Evolutionary conservation across 179 eudicot species (phyloP).

Genomic region (Drosera spatulata): DNA sequence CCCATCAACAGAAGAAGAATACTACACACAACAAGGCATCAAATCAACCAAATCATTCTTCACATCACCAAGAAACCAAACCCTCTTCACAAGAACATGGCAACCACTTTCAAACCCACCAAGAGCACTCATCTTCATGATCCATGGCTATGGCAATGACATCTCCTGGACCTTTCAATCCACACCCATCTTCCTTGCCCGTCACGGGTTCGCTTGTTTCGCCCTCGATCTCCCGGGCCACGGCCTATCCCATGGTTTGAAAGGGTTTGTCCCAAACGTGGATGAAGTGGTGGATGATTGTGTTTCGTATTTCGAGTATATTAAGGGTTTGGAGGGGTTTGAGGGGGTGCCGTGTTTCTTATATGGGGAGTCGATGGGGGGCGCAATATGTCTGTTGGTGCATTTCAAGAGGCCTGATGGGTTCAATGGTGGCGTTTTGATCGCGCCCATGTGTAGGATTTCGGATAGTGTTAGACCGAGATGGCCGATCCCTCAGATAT

Average conservation of each 20-base stretch:
- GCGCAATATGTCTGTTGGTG: conserved; percentile 64
- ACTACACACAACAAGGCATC: conserved; percentile 48
- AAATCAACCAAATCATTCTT: conserved; percentile 46
- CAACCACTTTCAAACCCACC: conserved; percentile 35
- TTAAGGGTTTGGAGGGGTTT: conserved; percentile 11
- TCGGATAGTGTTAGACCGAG: conserved; percentile 57
- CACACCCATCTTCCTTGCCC: conserved; percentile 73
- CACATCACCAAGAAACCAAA: conserved; percentile 41
- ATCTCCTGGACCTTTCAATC: conserved; percentile 87
- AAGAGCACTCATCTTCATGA: conserved; percentile 73
- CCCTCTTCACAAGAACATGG: conserved; percentile 90
- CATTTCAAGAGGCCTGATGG: conserved; percentile 18
- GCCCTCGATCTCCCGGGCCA: conserved; percentile 82
- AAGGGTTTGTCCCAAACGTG: conserved; percentile 56
- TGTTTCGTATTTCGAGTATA: conserved; percentile 26
- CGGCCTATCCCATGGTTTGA: conserved; percentile 66
- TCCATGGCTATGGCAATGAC: conserved; percentile 96
- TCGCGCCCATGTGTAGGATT: conserved; percentile 87
- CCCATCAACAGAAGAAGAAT: conserved; percentile 47
- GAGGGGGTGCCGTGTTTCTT: conserved; percentile 35
- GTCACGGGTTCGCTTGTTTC: conserved; percentile 68
- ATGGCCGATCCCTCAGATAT: conserved; percentile 74
- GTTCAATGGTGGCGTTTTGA: conserved; percentile 56
- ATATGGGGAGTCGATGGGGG: conserved; percentile 90
- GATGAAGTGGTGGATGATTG: conserved; percentile 49